These are phyloP conservation scores for Blechomonas ayalai DNA, from an alignment of 208 protist species.

Conservation along the genomic window DNA sequence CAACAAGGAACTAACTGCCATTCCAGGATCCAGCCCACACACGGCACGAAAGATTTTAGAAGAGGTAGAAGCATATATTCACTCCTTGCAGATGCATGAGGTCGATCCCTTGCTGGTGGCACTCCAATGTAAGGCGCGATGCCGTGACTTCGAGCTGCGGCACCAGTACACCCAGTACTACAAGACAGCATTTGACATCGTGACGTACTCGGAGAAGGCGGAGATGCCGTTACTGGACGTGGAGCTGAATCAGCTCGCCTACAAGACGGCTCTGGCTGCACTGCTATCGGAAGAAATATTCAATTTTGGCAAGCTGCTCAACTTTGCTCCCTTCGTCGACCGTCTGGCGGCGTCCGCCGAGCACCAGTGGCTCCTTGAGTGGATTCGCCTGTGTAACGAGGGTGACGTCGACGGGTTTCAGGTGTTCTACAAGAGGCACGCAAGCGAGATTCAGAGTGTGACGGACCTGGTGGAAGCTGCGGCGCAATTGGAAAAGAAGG, in stretches of 20 bases:
- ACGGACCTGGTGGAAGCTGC: constrained; percentile 18
- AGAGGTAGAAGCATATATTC: constrained; percentile 53
- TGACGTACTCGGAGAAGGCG: constrained; percentile 66
- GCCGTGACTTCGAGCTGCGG: constrained; percentile 81
- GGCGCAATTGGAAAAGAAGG: constrained; percentile 57
- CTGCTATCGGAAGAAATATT: constrained; percentile 79
- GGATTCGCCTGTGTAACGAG: constrained; percentile 71
- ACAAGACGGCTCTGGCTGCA: constrained; percentile 65
- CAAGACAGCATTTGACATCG: constrained; percentile 74
- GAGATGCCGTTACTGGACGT: constrained; percentile 57
- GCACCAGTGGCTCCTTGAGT: constrained; percentile 63
- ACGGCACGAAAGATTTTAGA: constrained; percentile 72
- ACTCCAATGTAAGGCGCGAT: constrained; percentile 63
- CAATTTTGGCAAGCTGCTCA: constrained; percentile 85
- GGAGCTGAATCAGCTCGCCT: constrained; percentile 56
- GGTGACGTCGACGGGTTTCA: constrained; percentile 72
- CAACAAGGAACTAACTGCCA: constrained; percentile 14
- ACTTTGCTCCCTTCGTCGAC: constrained; percentile 39
- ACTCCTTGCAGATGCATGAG: constrained; percentile 76
- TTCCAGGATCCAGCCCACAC: constrained; percentile 39
- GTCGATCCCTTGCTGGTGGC: constrained; percentile 74
- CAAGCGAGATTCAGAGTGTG: constrained; percentile 18
- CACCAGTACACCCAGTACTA: constrained; percentile 78
- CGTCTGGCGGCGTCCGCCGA: constrained; percentile 13
- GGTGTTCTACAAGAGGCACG: constrained; percentile 34